These are phyloP conservation scores for Linanthus parryae DNA, from an alignment of 148 eudicot genomes.

Conservation along the genomic window DNA sequence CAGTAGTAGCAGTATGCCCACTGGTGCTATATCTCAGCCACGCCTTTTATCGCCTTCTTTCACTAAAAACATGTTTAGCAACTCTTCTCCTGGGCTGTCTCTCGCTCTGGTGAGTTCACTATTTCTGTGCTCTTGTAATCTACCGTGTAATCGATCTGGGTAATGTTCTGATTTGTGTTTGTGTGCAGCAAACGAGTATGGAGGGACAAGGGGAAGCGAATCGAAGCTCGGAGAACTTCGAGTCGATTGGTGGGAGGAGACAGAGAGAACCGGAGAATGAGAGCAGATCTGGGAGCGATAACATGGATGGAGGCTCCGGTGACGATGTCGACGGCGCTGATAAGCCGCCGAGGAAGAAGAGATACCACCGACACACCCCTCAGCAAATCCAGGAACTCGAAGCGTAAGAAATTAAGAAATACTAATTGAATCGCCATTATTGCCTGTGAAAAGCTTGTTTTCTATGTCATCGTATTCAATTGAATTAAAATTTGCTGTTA, in stretches of 20 bases:
- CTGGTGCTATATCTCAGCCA: constrained; percentile 40
- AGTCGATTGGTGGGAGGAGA: constrained; percentile 38
- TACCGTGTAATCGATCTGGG: background rate
- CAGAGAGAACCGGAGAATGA: constrained; percentile 77
- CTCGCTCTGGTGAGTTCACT: constrained; percentile 59
- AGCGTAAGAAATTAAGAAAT: constrained; percentile 34
- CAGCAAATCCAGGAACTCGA: constrained; percentile 99
- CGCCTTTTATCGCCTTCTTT: constrained; percentile 44
- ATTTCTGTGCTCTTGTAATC: background rate
- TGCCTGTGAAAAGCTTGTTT: background rate
- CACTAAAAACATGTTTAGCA: constrained; percentile 67
- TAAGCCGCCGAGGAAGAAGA: constrained; percentile 66
- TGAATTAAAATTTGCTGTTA: constrained; percentile 3
- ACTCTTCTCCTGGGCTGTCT: constrained; percentile 89
- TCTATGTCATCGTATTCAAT: background rate
- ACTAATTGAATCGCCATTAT: too few species aligned
- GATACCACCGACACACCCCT: constrained; percentile 98
- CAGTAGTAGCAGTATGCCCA: constrained; percentile 37
- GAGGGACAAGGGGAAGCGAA: constrained; percentile 44
- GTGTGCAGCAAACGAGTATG: constrained; percentile 48
- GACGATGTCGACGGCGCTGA: constrained; percentile 77
- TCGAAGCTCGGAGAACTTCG: constrained; percentile 39
- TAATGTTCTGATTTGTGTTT: background rate
- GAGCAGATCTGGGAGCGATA: constrained; percentile 95
- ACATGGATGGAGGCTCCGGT: constrained; percentile 86